These are phyloP conservation scores for Taphrina flavorubra DNA, from an alignment of 1,139 yeast species.

Conservation along the genomic window DNA sequence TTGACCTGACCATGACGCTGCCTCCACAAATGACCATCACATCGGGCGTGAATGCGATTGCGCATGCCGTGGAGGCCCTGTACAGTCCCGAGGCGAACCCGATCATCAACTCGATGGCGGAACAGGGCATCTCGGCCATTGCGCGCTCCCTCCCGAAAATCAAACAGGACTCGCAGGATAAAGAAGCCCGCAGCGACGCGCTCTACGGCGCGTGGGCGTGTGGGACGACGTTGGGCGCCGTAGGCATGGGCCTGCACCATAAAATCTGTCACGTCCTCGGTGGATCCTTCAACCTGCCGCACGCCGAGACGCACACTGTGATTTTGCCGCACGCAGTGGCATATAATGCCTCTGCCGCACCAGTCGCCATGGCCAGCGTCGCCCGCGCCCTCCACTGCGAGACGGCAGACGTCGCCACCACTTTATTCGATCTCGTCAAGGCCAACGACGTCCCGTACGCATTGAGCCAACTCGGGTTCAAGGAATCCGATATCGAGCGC, in stretches of 20 bases:
- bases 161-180: slow-evolving; percentile 3
- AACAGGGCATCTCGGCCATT: slow-evolving; percentile 28
- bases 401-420: slow-evolving; percentile 10
- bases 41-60: slow-evolving; percentile 39
- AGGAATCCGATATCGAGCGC: slow-evolving; percentile 33
- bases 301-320: slow-evolving; percentile 39
- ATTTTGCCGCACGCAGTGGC: slow-evolving; percentile 37
- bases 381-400: slow-evolving; percentile 16
- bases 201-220: slow-evolving; percentile 41
- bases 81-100: slow-evolving; percentile 37
- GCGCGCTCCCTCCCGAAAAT: slow-evolving; percentile 34
- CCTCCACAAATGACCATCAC: slow-evolving; percentile 29
- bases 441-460: slow-evolving; percentile 12
- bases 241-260: slow-evolving; percentile 40
- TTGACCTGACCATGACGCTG: slow-evolving; percentile 36
- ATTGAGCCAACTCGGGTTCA: slow-evolving; percentile 29
- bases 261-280: slow-evolving; percentile 40
- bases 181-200: slow-evolving; percentile 28
- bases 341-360: slow-evolving; percentile 25
- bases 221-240: slow-evolving; percentile 35
- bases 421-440: slow-evolving; percentile 14
- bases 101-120: slow-evolving; percentile 28
- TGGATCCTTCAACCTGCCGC: slow-evolving; percentile 40
- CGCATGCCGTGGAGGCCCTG: slow-evolving; percentile 39
- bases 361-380: slow-evolving; percentile 8